A percentile compares a stretch with the other conserved stretches of the same genome.
phyloP scores from a whole-genome alignment of 2,329 filamentous ascomycete species.

The Hysterium pulicare region DNA sequence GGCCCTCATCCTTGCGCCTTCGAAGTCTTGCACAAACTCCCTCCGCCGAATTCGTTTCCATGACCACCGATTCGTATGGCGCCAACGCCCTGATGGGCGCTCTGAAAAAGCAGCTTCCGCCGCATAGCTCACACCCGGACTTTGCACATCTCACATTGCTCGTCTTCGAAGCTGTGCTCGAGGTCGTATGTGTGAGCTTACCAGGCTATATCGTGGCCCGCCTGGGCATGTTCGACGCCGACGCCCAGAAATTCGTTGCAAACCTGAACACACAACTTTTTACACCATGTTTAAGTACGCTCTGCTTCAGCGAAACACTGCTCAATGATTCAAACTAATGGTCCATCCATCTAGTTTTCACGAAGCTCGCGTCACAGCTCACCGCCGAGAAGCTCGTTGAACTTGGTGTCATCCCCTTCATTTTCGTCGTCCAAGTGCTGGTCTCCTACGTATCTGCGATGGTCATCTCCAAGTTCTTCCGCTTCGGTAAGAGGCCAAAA shows the following conservation, averaged over 20 bases:
- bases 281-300: slow-evolving; percentile 89
- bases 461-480: slow-evolving; percentile 68
- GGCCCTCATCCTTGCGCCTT: slow-evolving; percentile 36
- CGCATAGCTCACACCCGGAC: slow-evolving; percentile 56
- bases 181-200: slow-evolving; percentile 91
- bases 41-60: slow-evolving; percentile 27
- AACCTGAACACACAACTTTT: slow-evolving; percentile 96
- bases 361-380: slow-evolving; percentile 90
- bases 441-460: slow-evolving; percentile 79
- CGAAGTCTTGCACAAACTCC: slow-evolving; percentile 18
- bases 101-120: slow-evolving; percentile 28
- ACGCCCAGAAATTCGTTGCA: slow-evolving; percentile 93
- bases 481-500: slow-evolving; percentile 77
- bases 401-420: slow-evolving; percentile 89
- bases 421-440: slow-evolving; percentile 83
- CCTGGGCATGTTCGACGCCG: slow-evolving; percentile 88
- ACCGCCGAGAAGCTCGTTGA: slow-evolving; percentile 87
- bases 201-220: slow-evolving; percentile 91
- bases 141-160: slow-evolving; percentile 70
- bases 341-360: slow-evolving; percentile 68
- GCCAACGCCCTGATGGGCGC: slow-evolving; percentile 28
- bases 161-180: slow-evolving; percentile 91
- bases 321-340: too few relatives aligned
- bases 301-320: neutral
- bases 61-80: slow-evolving; percentile 31